These are phyloP conservation scores for Lomentospora prolificans DNA, from an alignment of 2,329 filamentous ascomycete genomes.

Conservation along the genomic window DNA sequence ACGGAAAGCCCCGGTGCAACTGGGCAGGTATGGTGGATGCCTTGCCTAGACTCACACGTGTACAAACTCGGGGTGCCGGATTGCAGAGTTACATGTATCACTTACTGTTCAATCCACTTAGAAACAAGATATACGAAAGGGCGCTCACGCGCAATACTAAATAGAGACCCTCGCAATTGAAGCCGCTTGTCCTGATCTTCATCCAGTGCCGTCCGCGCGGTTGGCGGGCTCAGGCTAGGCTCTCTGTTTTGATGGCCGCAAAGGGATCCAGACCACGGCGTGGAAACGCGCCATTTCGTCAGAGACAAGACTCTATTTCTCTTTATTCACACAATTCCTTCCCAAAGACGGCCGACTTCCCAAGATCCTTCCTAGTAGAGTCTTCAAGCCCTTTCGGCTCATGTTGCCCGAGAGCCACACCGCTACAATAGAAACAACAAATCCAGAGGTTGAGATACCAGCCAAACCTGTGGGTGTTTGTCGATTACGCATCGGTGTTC, in stretches of 20 bases:
- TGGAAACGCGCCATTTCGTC: too few relatives aligned
- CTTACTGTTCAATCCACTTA: not conserved
- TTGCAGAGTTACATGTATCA: not conserved
- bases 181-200: not conserved
- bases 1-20: too few relatives aligned
- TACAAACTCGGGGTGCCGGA: not conserved
- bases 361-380: not conserved
- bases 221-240: too few relatives aligned
- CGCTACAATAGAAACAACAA: not conserved
- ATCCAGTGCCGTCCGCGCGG: not conserved
- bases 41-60: too few relatives aligned
- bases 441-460: not conserved
- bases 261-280: too few relatives aligned
- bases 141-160: not conserved
- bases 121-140: not conserved
- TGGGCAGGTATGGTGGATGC: too few relatives aligned
- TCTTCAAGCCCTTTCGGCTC: not conserved
- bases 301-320: too few relatives aligned
- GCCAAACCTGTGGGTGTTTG: not conserved
- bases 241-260: too few relatives aligned
- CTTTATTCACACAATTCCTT: too few relatives aligned
- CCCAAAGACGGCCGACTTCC: too few relatives aligned
- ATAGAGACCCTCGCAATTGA: not conserved
- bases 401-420: not conserved
- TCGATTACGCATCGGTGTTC: not conserved